Conservation (phyloP, 2,329 filamentous ascomycete species). For the Proliferodiscus dingleyae region DNA sequence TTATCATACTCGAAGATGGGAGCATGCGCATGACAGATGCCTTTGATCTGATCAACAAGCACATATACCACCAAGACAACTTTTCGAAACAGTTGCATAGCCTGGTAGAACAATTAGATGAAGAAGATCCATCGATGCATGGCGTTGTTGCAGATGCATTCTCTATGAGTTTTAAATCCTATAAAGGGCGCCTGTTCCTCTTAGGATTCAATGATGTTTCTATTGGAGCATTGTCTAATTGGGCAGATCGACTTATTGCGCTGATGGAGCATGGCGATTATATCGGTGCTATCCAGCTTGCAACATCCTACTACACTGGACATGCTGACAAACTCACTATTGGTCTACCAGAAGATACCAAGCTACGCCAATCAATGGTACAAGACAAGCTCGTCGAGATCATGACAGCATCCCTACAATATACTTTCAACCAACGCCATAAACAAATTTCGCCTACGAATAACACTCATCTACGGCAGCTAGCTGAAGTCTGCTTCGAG, state of each 20-base stretch:
- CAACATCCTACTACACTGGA: slow-evolving; percentile 87
- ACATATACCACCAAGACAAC: slow-evolving; percentile 86
- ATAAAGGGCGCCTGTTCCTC: slow-evolving; percentile 89
- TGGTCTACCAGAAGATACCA: slow-evolving; percentile 80
- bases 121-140: slow-evolving; percentile 84
- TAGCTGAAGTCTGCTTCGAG: slow-evolving; percentile 77
- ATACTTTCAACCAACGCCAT: slow-evolving; percentile 69
- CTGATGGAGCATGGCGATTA: slow-evolving; percentile 98
- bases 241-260: slow-evolving; percentile 89
- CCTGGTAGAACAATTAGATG: slow-evolving; percentile 83
- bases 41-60: slow-evolving; percentile 85
- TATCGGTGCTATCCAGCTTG: slow-evolving; percentile 82
- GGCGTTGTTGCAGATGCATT: slow-evolving; percentile 96
- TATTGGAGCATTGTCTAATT: slow-evolving; percentile 89
- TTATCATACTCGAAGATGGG: slow-evolving; percentile 88
- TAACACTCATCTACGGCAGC: slow-evolving; percentile 59
- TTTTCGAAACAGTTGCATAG: slow-evolving; percentile 83
- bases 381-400: slow-evolving; percentile 88
- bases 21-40: slow-evolving; percentile 88
- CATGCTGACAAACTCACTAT: slow-evolving; percentile 92
- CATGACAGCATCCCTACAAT: slow-evolving; percentile 85
- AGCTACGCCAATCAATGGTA: slow-evolving; percentile 72
- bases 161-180: slow-evolving; percentile 94
- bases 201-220: slow-evolving; percentile 92
- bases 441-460: slow-evolving; percentile 37